These are phyloP conservation scores for Celoporthe dispersa DNA, from an alignment of 2,329 filamentous ascomycete species.

Conservation along the genomic window DNA sequence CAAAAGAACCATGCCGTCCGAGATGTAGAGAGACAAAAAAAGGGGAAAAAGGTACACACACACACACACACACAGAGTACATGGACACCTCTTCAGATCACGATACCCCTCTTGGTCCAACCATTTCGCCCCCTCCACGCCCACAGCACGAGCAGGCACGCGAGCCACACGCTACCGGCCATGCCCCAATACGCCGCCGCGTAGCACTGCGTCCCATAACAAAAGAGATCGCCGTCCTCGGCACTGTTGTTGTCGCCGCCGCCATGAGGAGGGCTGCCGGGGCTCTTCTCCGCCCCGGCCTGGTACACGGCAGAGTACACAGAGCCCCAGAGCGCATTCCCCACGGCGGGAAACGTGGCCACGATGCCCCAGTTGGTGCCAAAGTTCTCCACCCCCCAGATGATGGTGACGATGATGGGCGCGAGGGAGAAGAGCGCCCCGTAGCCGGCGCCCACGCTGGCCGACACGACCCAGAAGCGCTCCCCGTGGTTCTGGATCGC, in stretches of 20 bases:
- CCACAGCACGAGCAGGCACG: constrained; percentile 71
- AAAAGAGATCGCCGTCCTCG: constrained; percentile 61
- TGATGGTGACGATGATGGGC: constrained; percentile 92
- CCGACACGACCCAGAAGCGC: constrained; percentile 85
- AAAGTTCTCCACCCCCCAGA: constrained; percentile 99
- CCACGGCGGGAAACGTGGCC: constrained; percentile 85
- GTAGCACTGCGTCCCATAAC: constrained; percentile 84
- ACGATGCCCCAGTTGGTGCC: constrained; percentile 98
- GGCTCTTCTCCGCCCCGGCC: constrained; percentile 57
- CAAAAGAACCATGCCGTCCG: neutral
- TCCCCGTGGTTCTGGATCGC: constrained; percentile 73
- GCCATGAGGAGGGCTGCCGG: constrained; percentile 29
- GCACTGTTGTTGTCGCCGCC: constrained; percentile 20
- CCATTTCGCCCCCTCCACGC: constrained; percentile 81
- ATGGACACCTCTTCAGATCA: constrained; percentile 50
- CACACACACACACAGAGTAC: neutral
- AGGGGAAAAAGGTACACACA: neutral
- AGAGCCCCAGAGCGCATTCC: constrained; percentile 86
- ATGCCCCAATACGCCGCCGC: constrained; percentile 84
- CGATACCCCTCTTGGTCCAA: constrained; percentile 77
- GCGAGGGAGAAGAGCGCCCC: constrained; percentile 88
- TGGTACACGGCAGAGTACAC: constrained; percentile 87
- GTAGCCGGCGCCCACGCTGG: constrained; percentile 86
- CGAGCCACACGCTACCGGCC: constrained; percentile 77
- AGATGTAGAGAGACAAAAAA: neutral